These are phyloP conservation scores for Trichoderma harzianum DNA, from an alignment of 2,329 filamentous ascomycete species.

Conservation along the genomic window DNA sequence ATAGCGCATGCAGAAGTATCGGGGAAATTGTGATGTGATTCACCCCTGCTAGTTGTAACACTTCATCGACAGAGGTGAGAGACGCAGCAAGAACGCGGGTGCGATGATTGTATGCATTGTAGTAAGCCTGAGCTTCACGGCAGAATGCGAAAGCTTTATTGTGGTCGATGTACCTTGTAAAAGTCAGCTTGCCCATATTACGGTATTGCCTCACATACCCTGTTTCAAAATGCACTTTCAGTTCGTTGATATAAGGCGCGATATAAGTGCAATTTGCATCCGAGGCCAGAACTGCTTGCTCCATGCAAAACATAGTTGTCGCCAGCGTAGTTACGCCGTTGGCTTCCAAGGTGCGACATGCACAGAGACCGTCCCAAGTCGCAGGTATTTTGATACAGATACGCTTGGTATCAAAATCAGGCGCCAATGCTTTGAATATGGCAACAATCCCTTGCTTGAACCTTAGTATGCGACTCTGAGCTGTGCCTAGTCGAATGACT, in stretches of 20 bases:
- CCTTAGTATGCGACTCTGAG: not conserved
- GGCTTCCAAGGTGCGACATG: slow-evolving; percentile 52
- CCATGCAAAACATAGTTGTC: slow-evolving; percentile 60
- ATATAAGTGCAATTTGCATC: slow-evolving; percentile 59
- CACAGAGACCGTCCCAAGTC: slow-evolving; percentile 62
- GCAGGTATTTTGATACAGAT: slow-evolving; percentile 62
- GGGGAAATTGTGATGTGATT: slow-evolving; percentile 59
- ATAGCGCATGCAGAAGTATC: slow-evolving; percentile 46
- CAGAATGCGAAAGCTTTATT: slow-evolving; percentile 50
- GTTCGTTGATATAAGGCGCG: slow-evolving; percentile 63
- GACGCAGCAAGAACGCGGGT: slow-evolving; percentile 56
- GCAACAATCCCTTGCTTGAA: slow-evolving; percentile 45
- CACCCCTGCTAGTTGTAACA: slow-evolving; percentile 55
- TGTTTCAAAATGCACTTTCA: slow-evolving; percentile 58
- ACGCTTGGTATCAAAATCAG: slow-evolving; percentile 43
- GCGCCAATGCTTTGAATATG: slow-evolving; percentile 44
- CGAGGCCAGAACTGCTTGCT: slow-evolving; percentile 57
- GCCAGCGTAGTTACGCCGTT: slow-evolving; percentile 57
- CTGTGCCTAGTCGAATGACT: slow-evolving; percentile 18
- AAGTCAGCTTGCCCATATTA: not conserved
- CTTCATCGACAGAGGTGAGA: slow-evolving; percentile 54
- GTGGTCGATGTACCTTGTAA: slow-evolving; percentile 46
- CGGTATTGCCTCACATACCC: slow-evolving; percentile 32
- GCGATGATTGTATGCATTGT: slow-evolving; percentile 36
- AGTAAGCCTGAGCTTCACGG: slow-evolving; percentile 51